Conservation (phyloP, 129 eudicot species). For the Pseudognaphalium luteoalbum region DNA sequence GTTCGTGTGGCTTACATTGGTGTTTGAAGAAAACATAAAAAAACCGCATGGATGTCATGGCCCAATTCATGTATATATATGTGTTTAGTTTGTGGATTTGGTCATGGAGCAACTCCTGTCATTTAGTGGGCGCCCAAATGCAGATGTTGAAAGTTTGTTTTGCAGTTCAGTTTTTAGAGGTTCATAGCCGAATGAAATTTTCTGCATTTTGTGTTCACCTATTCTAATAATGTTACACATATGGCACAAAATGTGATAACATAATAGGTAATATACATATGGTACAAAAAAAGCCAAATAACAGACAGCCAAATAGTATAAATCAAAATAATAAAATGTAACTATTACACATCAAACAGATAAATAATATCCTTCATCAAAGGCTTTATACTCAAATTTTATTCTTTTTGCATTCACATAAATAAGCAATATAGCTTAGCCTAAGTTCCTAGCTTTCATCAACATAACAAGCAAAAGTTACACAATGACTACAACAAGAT, state of each 20-base stretch:
- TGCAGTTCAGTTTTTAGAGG: conserved; percentile 4
- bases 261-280: background rate
- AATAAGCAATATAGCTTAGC: no score
- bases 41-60: conserved; percentile 23
- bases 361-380: no score
- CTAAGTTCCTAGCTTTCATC: no score
- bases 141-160: conserved; percentile 14
- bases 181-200: background rate
- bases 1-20: conserved; percentile 24
- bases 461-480: no score
- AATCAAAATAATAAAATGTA: no score
- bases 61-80: conserved; percentile 28
- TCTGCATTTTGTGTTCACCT: background rate
- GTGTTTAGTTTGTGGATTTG: conserved; percentile 29
- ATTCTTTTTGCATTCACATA: no score
- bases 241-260: conserved; percentile 1
- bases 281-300: background rate
- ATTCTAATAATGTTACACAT: background rate
- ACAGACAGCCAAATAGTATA: background rate
- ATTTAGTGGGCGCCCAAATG: conserved; percentile 1
- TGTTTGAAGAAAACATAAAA: conserved; percentile 10
- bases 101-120: background rate
- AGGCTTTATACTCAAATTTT: no score
- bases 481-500: background rate
- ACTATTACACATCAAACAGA: no score